A percentile compares a stretch with the other conserved stretches of the same genome.
phyloP scores from a whole-genome alignment of 495 filamentous ascomycete species.

The Penicillium soppii region DNA sequence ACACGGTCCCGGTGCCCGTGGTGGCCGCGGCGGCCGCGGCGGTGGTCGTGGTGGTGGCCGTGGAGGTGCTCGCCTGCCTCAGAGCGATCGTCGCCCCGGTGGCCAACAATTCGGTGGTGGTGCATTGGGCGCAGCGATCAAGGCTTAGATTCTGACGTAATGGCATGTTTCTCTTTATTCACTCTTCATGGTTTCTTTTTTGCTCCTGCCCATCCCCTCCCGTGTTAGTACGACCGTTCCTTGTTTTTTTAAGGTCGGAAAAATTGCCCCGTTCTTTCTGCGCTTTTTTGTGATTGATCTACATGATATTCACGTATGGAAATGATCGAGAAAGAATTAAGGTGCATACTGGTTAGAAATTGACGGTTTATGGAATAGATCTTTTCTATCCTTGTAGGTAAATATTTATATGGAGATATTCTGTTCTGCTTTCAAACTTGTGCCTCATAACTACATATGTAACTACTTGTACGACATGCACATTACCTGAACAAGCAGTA shows the following conservation, averaged over 20 bases:
- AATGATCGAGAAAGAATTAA: slow-evolving; percentile 12
- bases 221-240: slow-evolving; percentile 12
- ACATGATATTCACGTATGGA: slow-evolving; percentile 14
- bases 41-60: slow-evolving; percentile 70
- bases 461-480: too few relatives aligned
- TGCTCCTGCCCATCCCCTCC: slow-evolving; percentile 5
- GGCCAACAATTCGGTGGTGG: slow-evolving; percentile 64
- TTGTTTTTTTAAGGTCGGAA: slow-evolving; percentile 11
- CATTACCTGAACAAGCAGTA: too few relatives aligned
- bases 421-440: too few relatives aligned
- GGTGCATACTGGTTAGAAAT: slow-evolving; percentile 14
- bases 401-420: too few relatives aligned
- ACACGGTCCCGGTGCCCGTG: slow-evolving; percentile 72
- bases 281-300: slow-evolving; percentile 13
- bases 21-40: slow-evolving; percentile 60
- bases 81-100: slow-evolving; percentile 51
- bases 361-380: slow-evolving; percentile 12
- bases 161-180: slow-evolving; percentile 33
- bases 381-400: not conserved
- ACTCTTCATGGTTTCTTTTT: slow-evolving; percentile 15
- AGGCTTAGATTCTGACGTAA: slow-evolving; percentile 53
- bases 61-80: slow-evolving; percentile 56
- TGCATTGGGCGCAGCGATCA: slow-evolving; percentile 63
- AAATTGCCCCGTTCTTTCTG: slow-evolving; percentile 13
- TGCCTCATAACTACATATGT: too few relatives aligned